phyloP scores from a whole-genome alignment of 1,139 yeast genomes.

The Neolecta irregularis region DNA sequence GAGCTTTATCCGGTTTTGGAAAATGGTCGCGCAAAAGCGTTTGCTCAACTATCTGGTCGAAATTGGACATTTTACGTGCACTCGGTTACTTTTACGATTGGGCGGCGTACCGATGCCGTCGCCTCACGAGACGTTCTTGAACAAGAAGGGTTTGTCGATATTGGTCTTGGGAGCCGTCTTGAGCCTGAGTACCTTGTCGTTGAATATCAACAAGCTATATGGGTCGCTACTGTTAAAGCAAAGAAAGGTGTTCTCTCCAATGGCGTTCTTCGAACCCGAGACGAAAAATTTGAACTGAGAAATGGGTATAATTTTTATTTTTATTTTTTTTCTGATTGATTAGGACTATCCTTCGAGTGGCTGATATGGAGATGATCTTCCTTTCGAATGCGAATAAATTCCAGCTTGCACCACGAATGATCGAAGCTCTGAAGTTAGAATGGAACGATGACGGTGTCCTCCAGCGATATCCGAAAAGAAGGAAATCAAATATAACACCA shows the following conservation, averaged over 20 bases:
- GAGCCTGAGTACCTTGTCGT: slow-evolving; percentile 75
- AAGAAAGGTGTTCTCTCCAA: slow-evolving; percentile 90
- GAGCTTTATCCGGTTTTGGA: slow-evolving; percentile 46
- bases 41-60: slow-evolving; percentile 38
- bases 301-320: slow-evolving; percentile 44
- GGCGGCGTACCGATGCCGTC: slow-evolving; percentile 39
- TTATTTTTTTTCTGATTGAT: too few relatives aligned
- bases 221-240: slow-evolving; percentile 77
- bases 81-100: slow-evolving; percentile 59
- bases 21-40: slow-evolving; percentile 73
- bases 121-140: slow-evolving; percentile 17
- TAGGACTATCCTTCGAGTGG: too few relatives aligned
- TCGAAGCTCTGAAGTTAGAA: too few relatives aligned
- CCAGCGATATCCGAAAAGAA: too few relatives aligned
- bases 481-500: too few relatives aligned
- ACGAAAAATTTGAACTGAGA: slow-evolving; percentile 37
- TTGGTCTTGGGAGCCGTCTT: slow-evolving; percentile 60
- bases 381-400: too few relatives aligned
- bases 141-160: slow-evolving; percentile 40
- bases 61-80: slow-evolving; percentile 92
- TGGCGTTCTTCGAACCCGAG: slow-evolving; percentile 36
- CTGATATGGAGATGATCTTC: too few relatives aligned
- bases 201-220: slow-evolving; percentile 54
- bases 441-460: too few relatives aligned
- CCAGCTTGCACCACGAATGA: slow-evolving; percentile 1